Evolutionary conservation across 73 alveolate genomes (phyloP).

Genomic region (Paramecium sexaurelia): DNA sequence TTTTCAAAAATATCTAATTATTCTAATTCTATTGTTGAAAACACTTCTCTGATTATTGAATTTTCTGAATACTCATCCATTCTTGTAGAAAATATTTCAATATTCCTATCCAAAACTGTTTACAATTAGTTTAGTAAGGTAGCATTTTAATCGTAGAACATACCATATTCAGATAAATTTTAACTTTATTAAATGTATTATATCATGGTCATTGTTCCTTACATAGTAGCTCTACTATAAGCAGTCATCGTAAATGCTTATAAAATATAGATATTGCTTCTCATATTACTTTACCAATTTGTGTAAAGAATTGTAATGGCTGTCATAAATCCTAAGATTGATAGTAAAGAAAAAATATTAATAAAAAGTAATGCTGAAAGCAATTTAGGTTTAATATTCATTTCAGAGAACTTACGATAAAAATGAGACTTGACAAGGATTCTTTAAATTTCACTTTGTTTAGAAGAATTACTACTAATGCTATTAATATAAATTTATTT

Average conservation of each 20-base stretch:
- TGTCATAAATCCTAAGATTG: neutral
- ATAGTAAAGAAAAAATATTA: neutral
- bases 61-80: slow-evolving; percentile 59
- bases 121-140: neutral
- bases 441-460: slow-evolving; percentile 33
- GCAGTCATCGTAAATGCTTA: slow-evolving; percentile 48
- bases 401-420: neutral
- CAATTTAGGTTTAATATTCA: slow-evolving; percentile 1
- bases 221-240: slow-evolving; percentile 26
- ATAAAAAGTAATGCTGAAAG: neutral
- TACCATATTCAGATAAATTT: neutral
- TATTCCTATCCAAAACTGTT: neutral
- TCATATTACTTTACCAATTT: slow-evolving; percentile 8
- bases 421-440: slow-evolving; percentile 36
- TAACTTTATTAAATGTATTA: neutral
- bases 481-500: slow-evolving; percentile 5
- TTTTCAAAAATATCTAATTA: slow-evolving; percentile 16
- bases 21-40: neutral
- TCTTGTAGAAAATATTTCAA: neutral
- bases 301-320: neutral
- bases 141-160: neutral
- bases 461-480: slow-evolving; percentile 3
- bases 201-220: slow-evolving; percentile 1
- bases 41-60: slow-evolving; percentile 28
- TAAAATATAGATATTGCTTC: slow-evolving; percentile 2